Base-by-base conservation (phyloP, 1,139 yeast species). In the Diutina catenulata region DNA sequence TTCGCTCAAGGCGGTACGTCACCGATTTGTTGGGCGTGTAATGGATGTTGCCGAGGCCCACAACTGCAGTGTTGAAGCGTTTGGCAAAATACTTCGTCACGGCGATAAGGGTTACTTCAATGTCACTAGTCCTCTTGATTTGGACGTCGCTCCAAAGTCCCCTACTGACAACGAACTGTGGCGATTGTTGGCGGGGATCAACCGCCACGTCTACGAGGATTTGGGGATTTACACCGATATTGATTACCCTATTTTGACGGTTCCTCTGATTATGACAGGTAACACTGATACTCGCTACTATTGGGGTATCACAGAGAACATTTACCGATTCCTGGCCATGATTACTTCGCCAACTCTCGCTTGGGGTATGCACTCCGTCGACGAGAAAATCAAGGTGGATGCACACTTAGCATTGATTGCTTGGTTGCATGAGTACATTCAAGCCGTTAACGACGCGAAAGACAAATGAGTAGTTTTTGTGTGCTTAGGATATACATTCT, bases 121-220 rank as follows among this genome's bases (percentile, higher is more conserved):
- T 15, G 11, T 31, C 25, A 31, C 35, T 21, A 10, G 18, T 4
- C 13, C 11, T 14, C 3, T 9, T 9, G 4, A 15, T 16, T 45
- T 51, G 39, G 61, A 60, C 37, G 53, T 63, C 11, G 65, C 70
- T 1, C 69, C 68, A 1, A 51, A 56, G 3, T 47, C 68, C 13
- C 70, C 70, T 3, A 40, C 51, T 5, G 46, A 56, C 35, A 68
- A 58, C 37, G 61, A 58, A 23, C 65, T 57, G 3, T 66, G 70
- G 70, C 51, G 57, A 37, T 54, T 59, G 39, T 53, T 66, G 42
- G 61, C 69, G 4, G 68, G 69, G 13, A 59, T 59, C 10, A 57
- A 64, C n/a, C 59, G 70, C 47, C 68, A 65, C 43, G 63, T 69
- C 29, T 52, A 57, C 40, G 70, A 68, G 44, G 68, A 63, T 8